Conservation (phyloP, 495 filamentous ascomycete genomes). For the Annulohypoxylon nitens region DNA sequence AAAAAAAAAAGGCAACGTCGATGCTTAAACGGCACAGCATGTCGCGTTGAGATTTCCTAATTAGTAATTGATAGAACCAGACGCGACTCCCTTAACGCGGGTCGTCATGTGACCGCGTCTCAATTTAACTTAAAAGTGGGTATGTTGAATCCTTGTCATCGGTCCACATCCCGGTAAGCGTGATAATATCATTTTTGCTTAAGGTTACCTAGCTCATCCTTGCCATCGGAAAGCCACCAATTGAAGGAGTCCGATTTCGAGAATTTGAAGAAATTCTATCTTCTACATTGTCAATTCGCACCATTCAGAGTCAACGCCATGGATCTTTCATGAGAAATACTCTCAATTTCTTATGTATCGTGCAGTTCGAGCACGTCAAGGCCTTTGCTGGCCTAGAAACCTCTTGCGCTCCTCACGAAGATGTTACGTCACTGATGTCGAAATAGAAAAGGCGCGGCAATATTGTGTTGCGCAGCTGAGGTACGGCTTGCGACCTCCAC, state of each 20-base stretch:
- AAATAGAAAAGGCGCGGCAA: constrained; percentile 61
- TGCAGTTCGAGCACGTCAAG: constrained; percentile 39
- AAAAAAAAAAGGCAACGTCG: constrained; percentile 1
- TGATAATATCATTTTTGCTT: constrained; percentile 42
- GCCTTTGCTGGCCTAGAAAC: constrained; percentile 40
- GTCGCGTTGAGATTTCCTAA: constrained; percentile 22
- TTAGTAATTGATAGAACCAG: constrained; percentile 36
- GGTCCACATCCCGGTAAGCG: constrained; percentile 17
- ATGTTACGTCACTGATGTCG: constrained; percentile 51
- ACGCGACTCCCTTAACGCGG: constrained; percentile 44
- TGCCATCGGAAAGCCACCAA: constrained; percentile 13
- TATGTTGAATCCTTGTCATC: not conserved
- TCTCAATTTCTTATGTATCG: constrained; percentile 46
- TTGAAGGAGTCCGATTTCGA: not conserved
- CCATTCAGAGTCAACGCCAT: constrained; percentile 16
- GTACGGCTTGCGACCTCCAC: constrained; percentile 40
- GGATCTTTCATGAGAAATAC: constrained; percentile 35
- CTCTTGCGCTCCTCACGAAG: constrained; percentile 37
- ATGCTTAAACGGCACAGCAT: not conserved
- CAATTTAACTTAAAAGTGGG: constrained; percentile 30
- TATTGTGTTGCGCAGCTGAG: constrained; percentile 63
- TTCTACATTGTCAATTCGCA: not conserved
- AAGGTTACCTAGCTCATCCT: constrained; percentile 7
- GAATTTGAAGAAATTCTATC: not conserved
- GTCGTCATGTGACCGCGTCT: constrained; percentile 47